A percentile compares a stretch with the other conserved stretches of the same genome.
Conservation (phyloP, 1,139 yeast genomes). For the Williopsis jadinii region DNA sequence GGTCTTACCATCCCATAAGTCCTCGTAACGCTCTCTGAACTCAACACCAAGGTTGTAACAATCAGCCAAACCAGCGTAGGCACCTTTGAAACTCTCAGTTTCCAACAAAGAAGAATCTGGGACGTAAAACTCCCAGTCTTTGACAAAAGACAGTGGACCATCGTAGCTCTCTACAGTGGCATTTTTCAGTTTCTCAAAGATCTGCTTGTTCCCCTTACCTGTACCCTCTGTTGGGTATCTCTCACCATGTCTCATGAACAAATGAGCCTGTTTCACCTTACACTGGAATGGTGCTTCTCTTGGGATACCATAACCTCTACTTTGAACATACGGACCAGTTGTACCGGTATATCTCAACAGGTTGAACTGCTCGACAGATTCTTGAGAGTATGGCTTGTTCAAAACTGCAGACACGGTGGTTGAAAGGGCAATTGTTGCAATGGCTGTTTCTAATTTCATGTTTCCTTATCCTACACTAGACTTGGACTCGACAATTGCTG, state of each 20-base stretch:
- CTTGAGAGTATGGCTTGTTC: constrained; percentile 23
- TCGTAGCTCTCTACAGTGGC: constrained; percentile 16
- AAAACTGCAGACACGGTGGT: no score
- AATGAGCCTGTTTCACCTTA: constrained; percentile 22
- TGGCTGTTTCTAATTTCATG: no score
- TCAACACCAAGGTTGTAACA: constrained; percentile 23
- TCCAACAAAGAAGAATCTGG: constrained; percentile 21
- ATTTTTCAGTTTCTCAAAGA: constrained; percentile 22
- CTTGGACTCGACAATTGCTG: no score
- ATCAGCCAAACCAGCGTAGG: constrained; percentile 27
- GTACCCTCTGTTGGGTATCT: constrained; percentile 44
- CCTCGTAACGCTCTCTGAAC: constrained; percentile 29
- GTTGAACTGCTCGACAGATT: constrained; percentile 24
- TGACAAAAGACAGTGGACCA: constrained; percentile 31
- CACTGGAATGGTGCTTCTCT: constrained; percentile 43
- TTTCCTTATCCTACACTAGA: no score
- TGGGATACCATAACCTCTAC: constrained; percentile 36
- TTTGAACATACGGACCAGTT: constrained; percentile 36
- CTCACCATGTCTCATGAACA: constrained; percentile 68
- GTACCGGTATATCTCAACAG: constrained; percentile 33
- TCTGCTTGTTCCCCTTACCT: constrained; percentile 20
- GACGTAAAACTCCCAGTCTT: constrained; percentile 30
- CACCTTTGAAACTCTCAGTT: constrained; percentile 26
- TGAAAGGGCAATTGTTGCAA: no score
- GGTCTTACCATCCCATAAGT: constrained; percentile 28